Evolutionary conservation across 805 yeast species (phyloP).

Genomic region (Lipomyces spencermartinsiae): DNA sequence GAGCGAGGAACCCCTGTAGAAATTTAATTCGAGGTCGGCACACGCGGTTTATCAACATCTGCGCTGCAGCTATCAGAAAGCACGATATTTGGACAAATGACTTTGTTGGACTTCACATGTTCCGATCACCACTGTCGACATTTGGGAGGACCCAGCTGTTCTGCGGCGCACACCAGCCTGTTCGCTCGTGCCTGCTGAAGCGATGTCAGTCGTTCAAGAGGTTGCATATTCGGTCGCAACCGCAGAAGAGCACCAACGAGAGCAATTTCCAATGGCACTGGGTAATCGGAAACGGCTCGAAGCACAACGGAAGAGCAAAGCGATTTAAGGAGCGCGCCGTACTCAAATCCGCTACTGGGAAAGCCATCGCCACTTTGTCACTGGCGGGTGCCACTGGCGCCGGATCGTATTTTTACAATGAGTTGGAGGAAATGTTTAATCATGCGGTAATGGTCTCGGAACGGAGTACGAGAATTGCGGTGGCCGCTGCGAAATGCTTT

Average conservation of each 20-base stretch:
- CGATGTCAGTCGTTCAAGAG: neutral
- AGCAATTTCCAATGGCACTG: neutral
- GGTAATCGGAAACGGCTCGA: neutral
- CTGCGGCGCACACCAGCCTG: neutral
- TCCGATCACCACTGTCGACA: neutral
- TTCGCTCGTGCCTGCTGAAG: neutral
- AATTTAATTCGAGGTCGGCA: no score
- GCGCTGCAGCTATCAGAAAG: neutral
- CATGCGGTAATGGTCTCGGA: slow-evolving; percentile 27
- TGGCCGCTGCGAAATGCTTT: slow-evolving; percentile 77
- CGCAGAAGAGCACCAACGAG: neutral
- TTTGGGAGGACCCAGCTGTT: neutral
- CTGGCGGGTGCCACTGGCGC: slow-evolving; percentile 27
- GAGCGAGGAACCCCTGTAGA: no score
- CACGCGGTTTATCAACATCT: neutral
- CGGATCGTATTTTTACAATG: slow-evolving; percentile 28
- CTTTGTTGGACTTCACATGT: neutral
- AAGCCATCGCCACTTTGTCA: slow-evolving; percentile 16
- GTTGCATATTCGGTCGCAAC: neutral
- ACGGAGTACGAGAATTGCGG: slow-evolving; percentile 37
- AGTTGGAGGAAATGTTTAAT: slow-evolving; percentile 25
- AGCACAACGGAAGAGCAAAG: neutral
- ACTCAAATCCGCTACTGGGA: slow-evolving; percentile 9
- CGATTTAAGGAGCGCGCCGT: neutral
- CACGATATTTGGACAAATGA: neutral